A percentile compares a stretch with the other conserved stretches of the same genome.
Conservation (phyloP, 768 basidiomycete species). For the Wakefieldia striispora region DNA sequence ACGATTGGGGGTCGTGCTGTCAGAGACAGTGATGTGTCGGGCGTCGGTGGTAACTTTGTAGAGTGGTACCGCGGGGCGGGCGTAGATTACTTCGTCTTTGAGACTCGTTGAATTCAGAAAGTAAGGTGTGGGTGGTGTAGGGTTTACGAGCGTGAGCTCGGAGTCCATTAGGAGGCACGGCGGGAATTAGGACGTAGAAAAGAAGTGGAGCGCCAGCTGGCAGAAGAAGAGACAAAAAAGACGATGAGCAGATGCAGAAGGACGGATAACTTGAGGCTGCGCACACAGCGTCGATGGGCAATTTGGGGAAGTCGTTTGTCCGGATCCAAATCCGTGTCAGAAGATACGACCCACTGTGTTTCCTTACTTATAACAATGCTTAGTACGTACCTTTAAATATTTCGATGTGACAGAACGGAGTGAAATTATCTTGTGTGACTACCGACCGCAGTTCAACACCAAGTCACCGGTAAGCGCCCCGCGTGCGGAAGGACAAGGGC, state of each 20-base stretch:
- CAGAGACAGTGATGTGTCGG: constrained; percentile 17
- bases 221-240: neutral
- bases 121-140: constrained; percentile 26
- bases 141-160: constrained; percentile 24
- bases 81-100: constrained; percentile 19
- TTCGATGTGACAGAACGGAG: too few relatives aligned
- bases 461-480: too few relatives aligned
- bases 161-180: constrained; percentile 26
- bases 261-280: too few relatives aligned
- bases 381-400: too few relatives aligned
- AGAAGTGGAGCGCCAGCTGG: too few relatives aligned
- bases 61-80: constrained; percentile 19
- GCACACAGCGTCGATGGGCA: neutral
- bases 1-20: constrained; percentile 5
- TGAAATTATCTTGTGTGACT: too few relatives aligned
- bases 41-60: constrained; percentile 25
- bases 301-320: neutral
- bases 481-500: too few relatives aligned
- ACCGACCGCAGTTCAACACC: too few relatives aligned
- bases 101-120: constrained; percentile 21
- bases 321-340: too few relatives aligned
- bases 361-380: too few relatives aligned
- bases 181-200: neutral
- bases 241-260: too few relatives aligned
- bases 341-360: too few relatives aligned